Evolutionary conservation across 2,329 filamentous ascomycete species (phyloP).

Genomic region (Cercospora sojina): DNA sequence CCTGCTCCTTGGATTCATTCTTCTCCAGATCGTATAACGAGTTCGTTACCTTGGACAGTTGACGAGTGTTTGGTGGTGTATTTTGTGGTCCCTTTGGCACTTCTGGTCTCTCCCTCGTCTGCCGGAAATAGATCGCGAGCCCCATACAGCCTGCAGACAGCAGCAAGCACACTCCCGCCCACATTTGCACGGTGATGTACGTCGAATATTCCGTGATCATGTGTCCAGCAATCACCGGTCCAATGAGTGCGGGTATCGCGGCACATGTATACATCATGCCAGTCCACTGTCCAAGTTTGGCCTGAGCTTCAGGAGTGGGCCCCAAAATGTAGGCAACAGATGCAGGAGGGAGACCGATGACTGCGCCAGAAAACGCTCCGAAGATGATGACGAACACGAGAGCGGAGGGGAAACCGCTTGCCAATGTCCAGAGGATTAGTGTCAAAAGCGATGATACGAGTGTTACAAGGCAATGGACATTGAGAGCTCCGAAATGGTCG

Average conservation of each 20-base stretch:
- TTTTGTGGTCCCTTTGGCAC: background rate
- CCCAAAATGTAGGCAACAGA: constrained; percentile 50
- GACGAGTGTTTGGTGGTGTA: background rate
- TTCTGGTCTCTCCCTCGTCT: constrained; percentile 10
- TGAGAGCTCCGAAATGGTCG: constrained; percentile 47
- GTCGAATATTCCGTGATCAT: constrained; percentile 44
- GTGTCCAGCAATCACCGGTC: constrained; percentile 50
- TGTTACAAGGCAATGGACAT: constrained; percentile 48
- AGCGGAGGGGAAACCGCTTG: constrained; percentile 40
- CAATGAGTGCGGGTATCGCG: constrained; percentile 47
- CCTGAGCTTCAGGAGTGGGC: constrained; percentile 31
- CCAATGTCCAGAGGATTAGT: constrained; percentile 47
- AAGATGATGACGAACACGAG: constrained; percentile 52
- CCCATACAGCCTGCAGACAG: constrained; percentile 45
- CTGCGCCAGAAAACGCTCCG: constrained; percentile 50
- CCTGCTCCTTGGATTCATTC: background rate
- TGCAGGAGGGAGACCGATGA: constrained; percentile 53
- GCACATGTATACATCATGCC: constrained; percentile 54
- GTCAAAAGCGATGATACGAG: constrained; percentile 45
- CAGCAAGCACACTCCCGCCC: constrained; percentile 47
- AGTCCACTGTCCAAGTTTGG: constrained; percentile 52
- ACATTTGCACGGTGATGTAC: constrained; percentile 50
- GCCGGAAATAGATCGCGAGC: constrained; percentile 26
- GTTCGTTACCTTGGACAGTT: background rate
- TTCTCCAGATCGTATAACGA: background rate